Percentiles rank a stretch among this genome's conserved stretches.
phyloP scores from a whole-genome alignment of 164 flowering plant species.

The Berberis vulgaris region DNA sequence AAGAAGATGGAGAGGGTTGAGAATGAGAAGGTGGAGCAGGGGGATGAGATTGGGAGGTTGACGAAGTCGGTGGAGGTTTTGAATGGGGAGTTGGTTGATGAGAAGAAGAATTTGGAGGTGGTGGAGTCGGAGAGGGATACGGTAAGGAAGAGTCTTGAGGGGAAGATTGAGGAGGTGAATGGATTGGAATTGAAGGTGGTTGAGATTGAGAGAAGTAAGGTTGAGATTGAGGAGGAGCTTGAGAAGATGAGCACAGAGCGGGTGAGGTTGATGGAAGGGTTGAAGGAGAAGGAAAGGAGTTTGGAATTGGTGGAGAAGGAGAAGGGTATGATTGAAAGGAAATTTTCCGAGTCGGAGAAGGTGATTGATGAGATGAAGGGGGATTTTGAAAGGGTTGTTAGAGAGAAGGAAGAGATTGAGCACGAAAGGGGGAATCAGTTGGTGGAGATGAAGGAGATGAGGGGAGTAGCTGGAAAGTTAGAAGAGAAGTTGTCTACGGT shows the following conservation, averaged over 20 bases:
- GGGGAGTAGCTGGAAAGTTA: slow-evolving; percentile 23
- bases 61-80: slow-evolving; percentile 20
- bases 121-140: slow-evolving; percentile 31
- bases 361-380: slow-evolving; percentile 24
- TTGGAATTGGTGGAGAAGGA: slow-evolving; percentile 21
- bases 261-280: slow-evolving; percentile 18
- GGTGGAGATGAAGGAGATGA: slow-evolving; percentile 22
- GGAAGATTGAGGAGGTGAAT: slow-evolving; percentile 14
- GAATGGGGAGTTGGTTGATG: slow-evolving; percentile 14
- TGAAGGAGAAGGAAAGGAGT: slow-evolving; percentile 10
- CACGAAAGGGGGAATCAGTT: slow-evolving; percentile 22
- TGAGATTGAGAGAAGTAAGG: slow-evolving; percentile 25
- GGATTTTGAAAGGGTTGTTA: slow-evolving; percentile 18
- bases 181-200: slow-evolving; percentile 19
- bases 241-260: slow-evolving; percentile 9
- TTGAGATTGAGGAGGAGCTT: slow-evolving; percentile 14
- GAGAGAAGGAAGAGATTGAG: slow-evolving; percentile 32
- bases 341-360: slow-evolving; percentile 15
- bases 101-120: slow-evolving; percentile 12
- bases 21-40: slow-evolving; percentile 18
- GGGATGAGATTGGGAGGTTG: slow-evolving; percentile 21
- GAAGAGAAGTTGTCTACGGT: slow-evolving; percentile 13
- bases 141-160: slow-evolving; percentile 16
- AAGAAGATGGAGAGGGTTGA: slow-evolving; percentile 13
- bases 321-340: slow-evolving; percentile 16